Evolutionary conservation across 164 flowering plant species (phyloP).

Genomic region (Piper betle): DNA sequence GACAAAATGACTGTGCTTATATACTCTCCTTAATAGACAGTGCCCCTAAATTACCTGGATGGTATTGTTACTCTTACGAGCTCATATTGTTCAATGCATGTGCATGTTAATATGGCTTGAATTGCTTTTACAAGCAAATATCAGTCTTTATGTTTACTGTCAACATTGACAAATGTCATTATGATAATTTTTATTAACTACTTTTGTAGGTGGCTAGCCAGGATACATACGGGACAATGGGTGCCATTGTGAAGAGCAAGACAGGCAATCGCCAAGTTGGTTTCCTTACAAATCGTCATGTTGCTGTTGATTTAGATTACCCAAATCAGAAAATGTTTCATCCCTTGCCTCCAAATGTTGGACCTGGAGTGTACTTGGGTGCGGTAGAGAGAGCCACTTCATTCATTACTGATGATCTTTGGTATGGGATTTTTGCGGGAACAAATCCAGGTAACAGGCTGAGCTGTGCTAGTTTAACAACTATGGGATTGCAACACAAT

Average conservation of each 20-base stretch:
- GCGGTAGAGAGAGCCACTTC: conserved; percentile 99
- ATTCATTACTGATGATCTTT: conserved; percentile 92
- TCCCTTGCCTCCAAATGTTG: conserved; percentile 96
- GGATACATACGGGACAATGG: conserved; percentile 93
- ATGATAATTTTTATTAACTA: neutral
- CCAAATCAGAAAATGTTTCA: conserved; percentile 99
- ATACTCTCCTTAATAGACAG: too few species aligned
- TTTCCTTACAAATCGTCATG: conserved; percentile 95
- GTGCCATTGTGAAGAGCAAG: conserved; percentile 95
- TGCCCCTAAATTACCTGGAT: too few species aligned
- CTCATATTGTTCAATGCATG: too few species aligned
- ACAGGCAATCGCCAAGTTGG: conserved; percentile 87
- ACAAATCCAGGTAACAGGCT: conserved; percentile 77
- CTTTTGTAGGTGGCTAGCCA: conserved; percentile 86
- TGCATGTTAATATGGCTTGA: too few species aligned
- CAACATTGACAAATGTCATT: neutral
- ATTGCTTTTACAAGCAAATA: too few species aligned
- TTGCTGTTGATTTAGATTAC: conserved; percentile 91
- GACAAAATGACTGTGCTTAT: too few species aligned
- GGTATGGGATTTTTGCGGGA: conserved; percentile 98
- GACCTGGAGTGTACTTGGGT: conserved; percentile 96
- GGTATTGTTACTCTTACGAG: too few species aligned
- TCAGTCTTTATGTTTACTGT: neutral
- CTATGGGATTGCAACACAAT: too few species aligned
- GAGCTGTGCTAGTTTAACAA: neutral